Base-by-base conservation (phyloP, 2,329 filamentous ascomycete genomes). In the Nemania diffusa region DNA sequence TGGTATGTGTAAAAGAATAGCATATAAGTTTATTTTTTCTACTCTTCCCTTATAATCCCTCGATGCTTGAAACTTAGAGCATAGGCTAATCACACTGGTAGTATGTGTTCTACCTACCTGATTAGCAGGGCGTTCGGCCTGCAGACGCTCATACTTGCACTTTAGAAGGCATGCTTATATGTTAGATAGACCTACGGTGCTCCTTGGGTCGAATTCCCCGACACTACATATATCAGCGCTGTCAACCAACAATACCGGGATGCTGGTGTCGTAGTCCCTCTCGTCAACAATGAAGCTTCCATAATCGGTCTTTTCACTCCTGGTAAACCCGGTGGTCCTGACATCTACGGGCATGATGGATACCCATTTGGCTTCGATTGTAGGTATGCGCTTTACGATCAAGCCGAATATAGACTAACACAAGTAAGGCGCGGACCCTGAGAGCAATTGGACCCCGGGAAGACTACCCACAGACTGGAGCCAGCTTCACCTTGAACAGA, bases 211-310 rank as follows among this genome's bases (percentile, higher is more conserved):
- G 70, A 90, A 90, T 0, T 88, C 93, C 72, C 83, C 84, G 0
- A 82, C 84, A 79, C 79, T 3, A 80, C 84, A 0, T 96, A 94
- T 75, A 88, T 94, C 20, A 50, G 62, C 24, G 46, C 27, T 5
- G 50, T 69, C 26, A 65, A 67, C 27, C 29, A 69, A 1, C 69
- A 93, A 74, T 87, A 88, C 22, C 83, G 87, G 11, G 82, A 89
- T 48, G 89, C 89, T 0, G 91, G 92, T 0, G 88, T 96, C 50
- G 84, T 91, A 0, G 88, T 96, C 0, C 92, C 92, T 0, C 83
- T 92, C 22, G 91, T 95, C 24, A 69, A 69, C 44, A 69, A 69
- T 9, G 63, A 69, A 46, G 67, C 67, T 22, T 34, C 67, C 3
- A 62, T 59, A 22, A 61, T 55, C 13, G 66, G 66, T 20, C 57